Percentiles rank a stretch among this genome's conserved stretches.
Conservation (phyloP, 2,329 filamentous ascomycete species). For the Aspergillus sergii region DNA sequence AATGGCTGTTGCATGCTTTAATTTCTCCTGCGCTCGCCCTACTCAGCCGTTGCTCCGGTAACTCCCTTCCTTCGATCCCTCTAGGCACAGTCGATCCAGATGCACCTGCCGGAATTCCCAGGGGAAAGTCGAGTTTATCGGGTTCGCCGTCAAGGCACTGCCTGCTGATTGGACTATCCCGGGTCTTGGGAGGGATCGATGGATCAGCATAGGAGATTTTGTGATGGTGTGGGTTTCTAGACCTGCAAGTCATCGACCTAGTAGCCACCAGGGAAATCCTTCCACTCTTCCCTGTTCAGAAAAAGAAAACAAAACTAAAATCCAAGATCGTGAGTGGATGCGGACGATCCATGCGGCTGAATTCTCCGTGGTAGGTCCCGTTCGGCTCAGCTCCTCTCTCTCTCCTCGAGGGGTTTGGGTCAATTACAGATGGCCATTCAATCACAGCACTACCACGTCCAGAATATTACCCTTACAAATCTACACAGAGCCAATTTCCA, state of each 20-base stretch:
- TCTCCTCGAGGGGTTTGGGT: background rate
- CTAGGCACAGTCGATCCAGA: slow-evolving; percentile 3
- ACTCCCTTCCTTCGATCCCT: slow-evolving; percentile 24
- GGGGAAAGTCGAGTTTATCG: slow-evolving; percentile 12
- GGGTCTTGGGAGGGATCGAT: background rate
- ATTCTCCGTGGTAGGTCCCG: background rate
- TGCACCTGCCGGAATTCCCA: slow-evolving; percentile 6
- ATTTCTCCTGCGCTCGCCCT: slow-evolving; percentile 1
- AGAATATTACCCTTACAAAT: background rate
- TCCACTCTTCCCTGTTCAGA: background rate
- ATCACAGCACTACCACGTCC: background rate
- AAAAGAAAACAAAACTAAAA: background rate
- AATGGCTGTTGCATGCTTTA: background rate
- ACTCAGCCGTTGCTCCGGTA: slow-evolving; percentile 20
- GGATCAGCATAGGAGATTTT: background rate
- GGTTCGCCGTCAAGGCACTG: slow-evolving; percentile 7
- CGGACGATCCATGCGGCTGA: background rate
- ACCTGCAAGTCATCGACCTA: slow-evolving; percentile 8
- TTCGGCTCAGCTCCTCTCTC: too few relatives aligned
- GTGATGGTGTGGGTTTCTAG: background rate
- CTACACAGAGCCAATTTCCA: background rate
- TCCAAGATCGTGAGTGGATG: background rate
- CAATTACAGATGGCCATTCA: background rate
- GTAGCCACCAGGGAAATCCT: slow-evolving; percentile 1
- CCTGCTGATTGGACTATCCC: slow-evolving; percentile 14